These are phyloP conservation scores for Rhododendron griersonianum DNA, from an alignment of 148 eudicot genomes.

Conservation along the genomic window DNA sequence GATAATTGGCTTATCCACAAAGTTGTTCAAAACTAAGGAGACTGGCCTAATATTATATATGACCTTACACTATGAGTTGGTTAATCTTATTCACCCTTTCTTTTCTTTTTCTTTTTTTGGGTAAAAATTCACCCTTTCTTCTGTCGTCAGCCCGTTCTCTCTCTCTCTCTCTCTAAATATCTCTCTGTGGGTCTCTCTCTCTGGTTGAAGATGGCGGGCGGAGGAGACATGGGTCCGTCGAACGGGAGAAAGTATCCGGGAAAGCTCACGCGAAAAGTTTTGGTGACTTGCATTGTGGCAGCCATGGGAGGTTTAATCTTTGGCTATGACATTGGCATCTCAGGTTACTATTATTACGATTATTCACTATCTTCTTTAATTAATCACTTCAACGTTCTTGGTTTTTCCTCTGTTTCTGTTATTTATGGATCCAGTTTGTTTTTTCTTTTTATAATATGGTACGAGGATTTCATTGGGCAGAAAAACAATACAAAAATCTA, in stretches of 20 bases:
- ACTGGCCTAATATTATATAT: too few relatives aligned
- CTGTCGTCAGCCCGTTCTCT: neutral
- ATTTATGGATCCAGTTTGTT: neutral
- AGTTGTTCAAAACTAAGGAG: neutral
- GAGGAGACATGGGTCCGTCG: neutral
- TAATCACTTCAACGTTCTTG: neutral
- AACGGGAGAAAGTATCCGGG: slow-evolving; percentile 17
- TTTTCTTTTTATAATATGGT: too few relatives aligned
- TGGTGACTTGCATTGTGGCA: slow-evolving; percentile 29
- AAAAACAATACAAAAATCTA: too few relatives aligned
- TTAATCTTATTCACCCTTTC: neutral
- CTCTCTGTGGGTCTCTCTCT: neutral
- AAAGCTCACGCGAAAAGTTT: slow-evolving; percentile 16
- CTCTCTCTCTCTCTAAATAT: neutral
- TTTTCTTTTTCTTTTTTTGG: neutral
- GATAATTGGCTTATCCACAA: neutral
- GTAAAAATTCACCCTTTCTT: neutral
- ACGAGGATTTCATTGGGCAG: too few relatives aligned
- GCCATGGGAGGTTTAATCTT: slow-evolving; percentile 40
- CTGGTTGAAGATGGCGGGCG: neutral
- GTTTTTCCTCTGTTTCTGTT: neutral
- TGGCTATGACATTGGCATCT: slow-evolving; percentile 47
- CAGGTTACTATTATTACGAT: slow-evolving; percentile 1
- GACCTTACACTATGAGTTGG: neutral
- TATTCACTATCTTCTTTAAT: neutral